These are phyloP conservation scores for Bruguiera sexangula DNA, from an alignment of 345 rosid genomes.

Conservation along the genomic window DNA sequence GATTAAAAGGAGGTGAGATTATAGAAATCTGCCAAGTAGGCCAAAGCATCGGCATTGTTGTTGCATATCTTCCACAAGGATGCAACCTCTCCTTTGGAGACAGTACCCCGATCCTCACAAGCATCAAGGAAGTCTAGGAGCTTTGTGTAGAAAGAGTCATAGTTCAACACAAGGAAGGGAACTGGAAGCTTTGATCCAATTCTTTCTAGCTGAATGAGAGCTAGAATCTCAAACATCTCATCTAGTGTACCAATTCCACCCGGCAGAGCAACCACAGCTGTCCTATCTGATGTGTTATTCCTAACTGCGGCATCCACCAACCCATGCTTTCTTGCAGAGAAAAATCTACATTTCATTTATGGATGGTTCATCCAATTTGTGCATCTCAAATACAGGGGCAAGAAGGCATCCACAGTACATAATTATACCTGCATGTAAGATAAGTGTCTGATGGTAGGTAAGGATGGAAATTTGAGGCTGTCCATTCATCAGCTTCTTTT, in stretches of 20 bases:
- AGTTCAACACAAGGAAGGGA: conserved; percentile 86
- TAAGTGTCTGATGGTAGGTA: conserved; percentile 69
- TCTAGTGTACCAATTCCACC: conserved; percentile 93
- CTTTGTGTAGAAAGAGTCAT: conserved; percentile 67
- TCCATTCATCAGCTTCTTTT: conserved; percentile 92
- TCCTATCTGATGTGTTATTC: conserved; percentile 48
- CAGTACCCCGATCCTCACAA: conserved; percentile 74
- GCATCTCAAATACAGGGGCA: neutral
- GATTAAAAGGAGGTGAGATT: conserved; percentile 24
- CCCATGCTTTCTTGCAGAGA: conserved; percentile 95
- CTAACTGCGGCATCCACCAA: conserved; percentile 76
- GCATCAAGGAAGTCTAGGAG: conserved; percentile 68
- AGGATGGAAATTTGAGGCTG: conserved; percentile 76
- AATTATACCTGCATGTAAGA: conserved; percentile 77
- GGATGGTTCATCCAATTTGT: conserved; percentile 1
- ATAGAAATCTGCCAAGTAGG: conserved; percentile 65
- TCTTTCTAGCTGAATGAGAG: conserved; percentile 76
- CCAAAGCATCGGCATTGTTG: conserved; percentile 66
- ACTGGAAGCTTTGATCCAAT: conserved; percentile 73
- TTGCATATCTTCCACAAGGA: conserved; percentile 77
- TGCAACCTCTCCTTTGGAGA: conserved; percentile 68
- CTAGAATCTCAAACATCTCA: conserved; percentile 79
- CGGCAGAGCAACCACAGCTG: conserved; percentile 79
- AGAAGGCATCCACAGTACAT: neutral
- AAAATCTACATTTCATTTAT: conserved; percentile 50